Base-by-base conservation (phyloP, 2,329 filamentous ascomycete species). In the Chrysoporthe puriensis region DNA sequence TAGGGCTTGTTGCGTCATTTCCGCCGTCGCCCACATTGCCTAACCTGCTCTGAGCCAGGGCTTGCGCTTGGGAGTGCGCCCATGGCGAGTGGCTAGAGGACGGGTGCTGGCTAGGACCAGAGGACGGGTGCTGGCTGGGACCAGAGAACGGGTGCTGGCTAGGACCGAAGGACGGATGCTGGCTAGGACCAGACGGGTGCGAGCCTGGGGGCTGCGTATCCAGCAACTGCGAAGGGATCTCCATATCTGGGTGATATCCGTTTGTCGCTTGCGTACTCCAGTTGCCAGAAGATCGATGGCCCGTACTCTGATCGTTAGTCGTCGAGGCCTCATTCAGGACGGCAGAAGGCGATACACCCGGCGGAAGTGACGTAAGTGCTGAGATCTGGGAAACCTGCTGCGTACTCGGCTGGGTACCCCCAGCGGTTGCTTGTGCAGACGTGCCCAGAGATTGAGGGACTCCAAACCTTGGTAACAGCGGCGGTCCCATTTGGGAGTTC, bases 301-400 rank as follows among this genome's bases (percentile, higher is more conserved):
- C 81, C 3, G 91, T 86, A 70, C 91, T 89, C 0, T 92, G 93
- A 2, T 92, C 94, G 79, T 97, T 96, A n/a, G 94, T 97, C 1
- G 94, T 96, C 2, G 94, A 97, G 1, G 94, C 95, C 74, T 97
- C 94, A 73, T 98, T 97, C 64, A 90, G 81, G 68, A 86, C 77
- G 14, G 85, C 85, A 36, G 85, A 87, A 16, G 87, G 87, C 4
- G 86, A 87, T 64, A 88, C 80, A 4, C 86, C 87, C 0, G 83
- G 79, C 0, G 88, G 86, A 2, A 90, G 77, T 26, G 85, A 80
- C 18, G 86, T 88, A 57, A 90, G 78, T 1, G 81, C 84, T 4
- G 90, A 91, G 57, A 84, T 80, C 75, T 92, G 91, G 1, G 91
- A 92, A 32, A 89, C 82, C 69, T 88, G 86, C 26, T 70, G 68